Percentiles rank a stretch among this genome's conserved stretches.
phyloP scores from a whole-genome alignment of 2,329 filamentous ascomycete genomes.

The Exophiala alcalophila region DNA sequence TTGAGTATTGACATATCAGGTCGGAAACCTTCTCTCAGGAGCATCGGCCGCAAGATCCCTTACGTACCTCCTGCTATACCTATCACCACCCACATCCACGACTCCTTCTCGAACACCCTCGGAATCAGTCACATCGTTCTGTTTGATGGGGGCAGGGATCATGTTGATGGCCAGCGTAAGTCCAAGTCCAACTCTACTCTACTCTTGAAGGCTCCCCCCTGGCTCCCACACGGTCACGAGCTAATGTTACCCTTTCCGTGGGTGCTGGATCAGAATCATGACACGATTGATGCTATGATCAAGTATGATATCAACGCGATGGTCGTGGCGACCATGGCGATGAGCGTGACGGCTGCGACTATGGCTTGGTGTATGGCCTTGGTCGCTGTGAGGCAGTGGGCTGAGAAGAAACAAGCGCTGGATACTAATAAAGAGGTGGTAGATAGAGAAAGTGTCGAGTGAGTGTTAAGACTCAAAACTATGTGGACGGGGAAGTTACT shows the following conservation, averaged over 20 bases:
- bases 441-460: no score
- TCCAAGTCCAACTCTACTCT: no score
- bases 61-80: slow-evolving; percentile 69
- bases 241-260: no score
- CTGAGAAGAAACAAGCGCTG: no score
- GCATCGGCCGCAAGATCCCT: slow-evolving; percentile 67
- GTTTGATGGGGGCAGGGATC: slow-evolving; percentile 67
- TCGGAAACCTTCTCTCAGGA: slow-evolving; percentile 58
- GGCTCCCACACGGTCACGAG: no score
- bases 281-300: slow-evolving; percentile 67
- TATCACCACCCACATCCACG: slow-evolving; percentile 69
- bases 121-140: slow-evolving; percentile 73
- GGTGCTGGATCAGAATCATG: slow-evolving; percentile 53
- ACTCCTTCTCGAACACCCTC: slow-evolving; percentile 75
- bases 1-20: slow-evolving; percentile 56
- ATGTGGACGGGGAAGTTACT: no score
- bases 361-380: slow-evolving; percentile 68
- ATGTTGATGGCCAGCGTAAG: slow-evolving; percentile 8
- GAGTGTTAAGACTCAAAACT: no score
- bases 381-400: slow-evolving; percentile 8
- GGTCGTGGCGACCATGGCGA: slow-evolving; percentile 77
- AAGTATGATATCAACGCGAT: slow-evolving; percentile 70
- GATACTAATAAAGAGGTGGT: no score
- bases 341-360: slow-evolving; percentile 68
- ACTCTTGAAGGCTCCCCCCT: no score